Evolutionary conservation across 2,329 filamentous ascomycete species (phyloP), one percentile per base, ranked within the genome.

Genomic region (Zopfia rhizophila): DNA sequence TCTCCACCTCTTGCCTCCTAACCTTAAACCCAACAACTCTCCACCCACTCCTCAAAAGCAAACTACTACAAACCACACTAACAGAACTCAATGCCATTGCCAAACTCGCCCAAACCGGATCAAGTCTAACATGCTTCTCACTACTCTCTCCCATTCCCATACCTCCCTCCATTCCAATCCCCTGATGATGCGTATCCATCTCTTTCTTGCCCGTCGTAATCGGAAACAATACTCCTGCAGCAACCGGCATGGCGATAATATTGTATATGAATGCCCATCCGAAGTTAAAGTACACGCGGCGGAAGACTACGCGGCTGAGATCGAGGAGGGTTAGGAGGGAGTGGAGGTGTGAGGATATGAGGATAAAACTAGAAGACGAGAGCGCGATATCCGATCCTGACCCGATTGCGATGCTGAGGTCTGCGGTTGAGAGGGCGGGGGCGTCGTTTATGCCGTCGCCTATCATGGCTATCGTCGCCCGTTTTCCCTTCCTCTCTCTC

Each of bases 81-180:
- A 97, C 86, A 70, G 89, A 93, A 72, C 91, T 96, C 69, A 92
- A 72, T 18, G 93, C 93, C 93, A 97, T 97, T 1, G 92, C 92
- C 67, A 96, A 73, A 56, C 86, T 88, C 4, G 92, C 93, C 92
- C 92, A 97, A 1, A 89, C 89, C 0, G 89, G 89, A 67, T 90
- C 86, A 33, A 92, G 73, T 49, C 82, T 75, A 14, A 91, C 72
- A 65, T 88, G 87, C 21, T 68, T 66, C 2, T 78, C 80, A 2
- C 61, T 65, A 7, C 38, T 44, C 13, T 66, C 61, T 3, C 69
- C 67, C 33, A 77, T 78, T 17, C 61, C 68, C 63, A 66, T 61
- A 2, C 61, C 62, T 2, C 53, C 63, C 30, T 65, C 53, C 65
- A 66, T 66, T 0, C 54, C 63, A 3, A 66, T 32, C 4, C 62